Evolutionary conservation across 176 grass and related monocot genomes (phyloP).

Genomic region (Carex parvula): DNA sequence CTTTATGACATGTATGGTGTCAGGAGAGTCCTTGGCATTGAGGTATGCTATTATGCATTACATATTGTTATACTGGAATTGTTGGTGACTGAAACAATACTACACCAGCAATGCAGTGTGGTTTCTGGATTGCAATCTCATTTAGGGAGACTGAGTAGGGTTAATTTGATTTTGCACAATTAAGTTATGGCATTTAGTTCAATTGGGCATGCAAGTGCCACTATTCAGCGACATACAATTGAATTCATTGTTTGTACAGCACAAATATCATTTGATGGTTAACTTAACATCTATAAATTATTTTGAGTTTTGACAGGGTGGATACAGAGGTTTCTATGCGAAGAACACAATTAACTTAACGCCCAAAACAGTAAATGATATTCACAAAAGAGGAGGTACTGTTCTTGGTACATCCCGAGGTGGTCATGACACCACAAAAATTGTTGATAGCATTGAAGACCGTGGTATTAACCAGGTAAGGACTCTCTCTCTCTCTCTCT

Average conservation of each 20-base stretch:
- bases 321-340: constrained; percentile 94
- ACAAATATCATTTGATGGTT: constrained; percentile 2
- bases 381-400: constrained; percentile 95
- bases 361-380: constrained; percentile 70
- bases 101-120: neutral
- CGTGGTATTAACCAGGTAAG: constrained; percentile 82
- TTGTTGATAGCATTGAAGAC: constrained; percentile 85
- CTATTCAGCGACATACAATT: neutral
- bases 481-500: neutral
- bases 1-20: constrained; percentile 85
- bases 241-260: neutral
- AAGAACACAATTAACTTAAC: constrained; percentile 66
- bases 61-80: neutral
- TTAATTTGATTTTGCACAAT: neutral
- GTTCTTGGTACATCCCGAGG: constrained; percentile 83
- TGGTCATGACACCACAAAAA: constrained; percentile 82
- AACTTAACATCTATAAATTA: neutral
- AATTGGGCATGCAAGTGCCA: neutral
- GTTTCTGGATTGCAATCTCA: neutral
- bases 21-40: constrained; percentile 70
- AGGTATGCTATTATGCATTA: constrained; percentile 58
- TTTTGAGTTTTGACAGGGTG: constrained; percentile 50
- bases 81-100: constrained; percentile 1
- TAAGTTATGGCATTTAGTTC: neutral
- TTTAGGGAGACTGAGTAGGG: neutral